Conservation (phyloP, 768 basidiomycete genomes). For the Kwoniella pini region DNA sequence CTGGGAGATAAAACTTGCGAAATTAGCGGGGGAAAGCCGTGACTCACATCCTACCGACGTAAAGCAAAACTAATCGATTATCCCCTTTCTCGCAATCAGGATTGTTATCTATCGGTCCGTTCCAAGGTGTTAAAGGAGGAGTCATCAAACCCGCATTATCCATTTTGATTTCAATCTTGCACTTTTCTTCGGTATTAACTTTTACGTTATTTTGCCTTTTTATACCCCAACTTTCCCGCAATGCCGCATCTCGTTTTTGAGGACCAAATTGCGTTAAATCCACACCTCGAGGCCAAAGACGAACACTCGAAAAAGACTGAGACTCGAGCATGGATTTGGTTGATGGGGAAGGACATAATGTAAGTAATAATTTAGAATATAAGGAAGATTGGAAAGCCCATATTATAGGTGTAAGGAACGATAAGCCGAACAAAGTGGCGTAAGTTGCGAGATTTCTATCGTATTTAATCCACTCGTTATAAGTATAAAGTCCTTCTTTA, state of each 20-base stretch:
- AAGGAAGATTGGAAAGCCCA: constrained; percentile 55
- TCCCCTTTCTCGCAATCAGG: neutral
- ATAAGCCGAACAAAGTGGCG: constrained; percentile 56
- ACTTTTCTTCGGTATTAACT: neutral
- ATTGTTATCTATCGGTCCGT: constrained; percentile 2
- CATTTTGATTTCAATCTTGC: neutral
- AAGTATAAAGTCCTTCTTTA: too few species aligned
- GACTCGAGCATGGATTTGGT: constrained; percentile 53
- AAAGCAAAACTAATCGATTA: constrained; percentile 50
- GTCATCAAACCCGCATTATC: constrained; percentile 12
- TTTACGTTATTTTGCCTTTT: constrained; percentile 21
- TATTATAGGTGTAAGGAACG: constrained; percentile 56
- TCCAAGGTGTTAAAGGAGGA: constrained; percentile 17
- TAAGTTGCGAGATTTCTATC: constrained; percentile 55
- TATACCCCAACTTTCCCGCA: constrained; percentile 53
- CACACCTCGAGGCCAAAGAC: constrained; percentile 58
- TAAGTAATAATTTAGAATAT: constrained; percentile 53
- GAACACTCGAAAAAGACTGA: constrained; percentile 51
- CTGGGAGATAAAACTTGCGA: too few species aligned
- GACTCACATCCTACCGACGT: constrained; percentile 55
- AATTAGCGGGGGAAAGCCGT: neutral
- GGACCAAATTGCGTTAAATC: constrained; percentile 55
- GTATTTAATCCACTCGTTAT: neutral
- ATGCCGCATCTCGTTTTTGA: constrained; percentile 33
- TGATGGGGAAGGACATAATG: constrained; percentile 57